Conservation (phyloP, 208 protist genomes). For the Trypanosoma platydactyli region DNA sequence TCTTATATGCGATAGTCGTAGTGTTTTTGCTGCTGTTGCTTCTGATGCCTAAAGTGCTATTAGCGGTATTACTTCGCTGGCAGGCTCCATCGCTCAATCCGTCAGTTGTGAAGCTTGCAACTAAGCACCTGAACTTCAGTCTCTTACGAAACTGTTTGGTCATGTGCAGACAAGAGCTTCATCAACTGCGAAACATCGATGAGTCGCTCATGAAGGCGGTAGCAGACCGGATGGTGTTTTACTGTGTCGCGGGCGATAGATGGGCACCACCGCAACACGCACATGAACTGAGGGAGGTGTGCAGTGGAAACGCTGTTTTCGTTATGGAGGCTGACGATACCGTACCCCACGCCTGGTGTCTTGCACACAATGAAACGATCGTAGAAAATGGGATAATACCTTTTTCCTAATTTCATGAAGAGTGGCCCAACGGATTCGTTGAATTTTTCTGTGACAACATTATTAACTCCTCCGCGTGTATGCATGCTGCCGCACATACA, state of each 20-base stretch:
- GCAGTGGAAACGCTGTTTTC: slow-evolving; percentile 36
- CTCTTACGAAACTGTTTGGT: slow-evolving; percentile 50
- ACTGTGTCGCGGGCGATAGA: slow-evolving; percentile 61
- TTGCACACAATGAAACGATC: slow-evolving; percentile 50
- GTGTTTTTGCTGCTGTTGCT: slow-evolving; percentile 21
- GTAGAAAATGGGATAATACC: slow-evolving; percentile 49
- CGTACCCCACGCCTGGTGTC: slow-evolving; percentile 73
- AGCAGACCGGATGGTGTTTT: slow-evolving; percentile 63
- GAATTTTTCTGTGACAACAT: neutral
- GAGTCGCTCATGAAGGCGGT: slow-evolving; percentile 35
- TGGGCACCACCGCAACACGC: slow-evolving; percentile 53
- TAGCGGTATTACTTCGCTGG: slow-evolving; percentile 17
- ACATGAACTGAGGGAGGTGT: slow-evolving; percentile 44
- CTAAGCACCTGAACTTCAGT: slow-evolving; percentile 28
- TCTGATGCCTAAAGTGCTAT: slow-evolving; percentile 14
- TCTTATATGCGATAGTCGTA: slow-evolving; percentile 37
- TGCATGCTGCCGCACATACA: too few relatives aligned
- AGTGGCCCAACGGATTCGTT: neutral
- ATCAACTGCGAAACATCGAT: slow-evolving; percentile 51
- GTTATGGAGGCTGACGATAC: slow-evolving; percentile 47
- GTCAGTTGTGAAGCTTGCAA: slow-evolving; percentile 27
- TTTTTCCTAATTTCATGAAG: slow-evolving; percentile 9
- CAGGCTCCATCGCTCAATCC: slow-evolving; percentile 26
- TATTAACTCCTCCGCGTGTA: too few relatives aligned
- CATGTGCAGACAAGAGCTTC: slow-evolving; percentile 60